Base-by-base conservation (phyloP, 805 yeast species). In the Zygosaccharomyces siamensis region DNA sequence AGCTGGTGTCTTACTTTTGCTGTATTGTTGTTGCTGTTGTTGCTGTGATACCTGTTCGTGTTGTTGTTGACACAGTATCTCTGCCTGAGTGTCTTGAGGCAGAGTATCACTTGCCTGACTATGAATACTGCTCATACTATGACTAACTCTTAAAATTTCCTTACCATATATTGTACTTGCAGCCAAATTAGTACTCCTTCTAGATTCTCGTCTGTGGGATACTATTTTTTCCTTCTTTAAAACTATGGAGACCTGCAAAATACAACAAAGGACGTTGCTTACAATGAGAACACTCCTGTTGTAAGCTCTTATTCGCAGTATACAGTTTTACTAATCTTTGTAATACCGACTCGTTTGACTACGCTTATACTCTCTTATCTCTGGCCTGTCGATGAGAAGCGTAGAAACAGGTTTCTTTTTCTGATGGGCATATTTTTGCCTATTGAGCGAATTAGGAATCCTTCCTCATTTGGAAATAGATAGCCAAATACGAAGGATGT, bases 71-170 rank as follows among this genome's bases (percentile, higher is more conserved):
- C 31, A 23, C 24, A 21, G 30, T 28, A n/a, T 27, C 18, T 23
- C 28, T 18, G 23, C 38, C 23, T 42, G 45, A 14, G 33, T 36
- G 14, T 31, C 28, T 16, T 33, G 44, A 16, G 41, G 39, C 36
- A 39, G 51, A 24, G 47, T 39, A 45, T 53, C 58, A 32, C 61
- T 57, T 28, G 54, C 42, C 51, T 57, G 61, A 36, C 60, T 56
- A 44, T 57, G 62, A 32, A 58, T 56, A 36, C 62, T 58, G 47
- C 60, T 57, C 62, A 58, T 58, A 35, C 37, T 33, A 14, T 33
- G 37, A 33, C 37, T 33, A 8, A 14, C 11, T 12, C 27, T 20
- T 31, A 36, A 16, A 36, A 16, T n/a, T 33, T 16, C 37, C 20
- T 33, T 14, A 14, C 37, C 37, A 33, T 33, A 20, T 33, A 33